Conservation (phyloP, 331 rosid genomes). For the Cydonia oblonga region DNA sequence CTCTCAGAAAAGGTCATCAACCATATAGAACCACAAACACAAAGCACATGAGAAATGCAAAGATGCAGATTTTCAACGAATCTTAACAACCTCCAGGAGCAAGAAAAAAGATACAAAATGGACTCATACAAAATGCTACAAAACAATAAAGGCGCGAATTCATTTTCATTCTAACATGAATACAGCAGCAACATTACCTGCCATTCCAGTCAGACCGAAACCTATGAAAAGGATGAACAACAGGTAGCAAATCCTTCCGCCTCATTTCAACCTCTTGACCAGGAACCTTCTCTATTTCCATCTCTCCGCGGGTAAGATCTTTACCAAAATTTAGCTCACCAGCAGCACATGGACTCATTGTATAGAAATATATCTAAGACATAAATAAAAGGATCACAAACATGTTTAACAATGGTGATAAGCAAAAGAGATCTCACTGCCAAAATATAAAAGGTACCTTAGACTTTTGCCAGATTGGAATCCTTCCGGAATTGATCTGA, state of each 20-base stretch:
- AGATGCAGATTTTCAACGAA: neutral
- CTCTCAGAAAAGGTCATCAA: neutral
- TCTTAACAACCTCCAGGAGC: neutral
- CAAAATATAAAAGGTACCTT: slow-evolving; percentile 39
- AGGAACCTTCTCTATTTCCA: slow-evolving; percentile 60
- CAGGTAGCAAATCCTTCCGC: slow-evolving; percentile 65
- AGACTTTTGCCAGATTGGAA: slow-evolving; percentile 73
- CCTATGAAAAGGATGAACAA: slow-evolving; percentile 51
- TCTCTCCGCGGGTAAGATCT: slow-evolving; percentile 42
- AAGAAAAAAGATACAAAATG: neutral
- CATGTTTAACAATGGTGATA: slow-evolving; percentile 8
- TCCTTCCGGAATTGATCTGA: slow-evolving; percentile 61
- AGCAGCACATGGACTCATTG: slow-evolving; percentile 40
- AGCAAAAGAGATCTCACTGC: slow-evolving; percentile 13
- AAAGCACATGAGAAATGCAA: neutral
- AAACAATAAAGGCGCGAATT: neutral
- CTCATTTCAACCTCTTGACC: slow-evolving; percentile 54
- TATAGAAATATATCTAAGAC: slow-evolving; percentile 54
- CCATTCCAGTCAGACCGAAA: slow-evolving; percentile 46
- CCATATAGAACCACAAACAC: neutral
- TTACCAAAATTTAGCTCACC: slow-evolving; percentile 21
- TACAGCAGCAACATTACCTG: slow-evolving; percentile 35
- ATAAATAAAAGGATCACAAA: slow-evolving; percentile 14
- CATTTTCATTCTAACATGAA: neutral
- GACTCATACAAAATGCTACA: neutral